Evolutionary conservation across 2,329 filamentous ascomycete genomes (phyloP).

Genomic region (Pyrenochaeta sp.): DNA sequence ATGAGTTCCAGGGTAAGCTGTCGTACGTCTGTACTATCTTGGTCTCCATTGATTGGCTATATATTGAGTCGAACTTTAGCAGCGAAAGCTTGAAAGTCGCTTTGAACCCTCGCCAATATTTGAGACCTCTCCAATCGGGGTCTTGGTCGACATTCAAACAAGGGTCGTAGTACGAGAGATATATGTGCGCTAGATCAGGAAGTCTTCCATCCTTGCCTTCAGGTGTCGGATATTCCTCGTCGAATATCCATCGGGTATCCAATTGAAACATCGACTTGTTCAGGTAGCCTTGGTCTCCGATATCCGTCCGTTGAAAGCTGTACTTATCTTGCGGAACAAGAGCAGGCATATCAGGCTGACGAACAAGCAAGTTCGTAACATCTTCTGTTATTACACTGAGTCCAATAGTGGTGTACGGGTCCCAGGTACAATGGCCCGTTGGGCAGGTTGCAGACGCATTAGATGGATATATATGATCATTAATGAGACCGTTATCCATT

Average conservation of each 20-base stretch:
- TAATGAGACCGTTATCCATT: constrained; percentile 1
- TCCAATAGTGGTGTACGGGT: constrained; percentile 5
- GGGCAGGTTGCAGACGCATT: not conserved
- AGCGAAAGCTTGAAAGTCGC: not conserved
- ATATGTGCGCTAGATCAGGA: constrained; percentile 1
- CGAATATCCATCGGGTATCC: not conserved
- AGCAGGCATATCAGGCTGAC: constrained; percentile 1
- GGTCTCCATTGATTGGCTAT: not conserved
- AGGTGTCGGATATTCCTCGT: not conserved
- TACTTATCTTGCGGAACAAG: not conserved
- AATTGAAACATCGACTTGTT: constrained; percentile 6
- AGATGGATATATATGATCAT: not conserved
- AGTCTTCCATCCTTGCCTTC: not conserved
- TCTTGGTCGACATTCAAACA: not conserved
- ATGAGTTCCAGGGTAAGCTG: not conserved
- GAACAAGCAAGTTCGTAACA: not conserved
- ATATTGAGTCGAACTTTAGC: not conserved
- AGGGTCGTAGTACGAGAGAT: constrained; percentile 1
- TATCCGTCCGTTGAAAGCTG: not conserved
- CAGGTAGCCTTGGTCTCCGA: not conserved
- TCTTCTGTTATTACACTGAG: constrained; percentile 3
- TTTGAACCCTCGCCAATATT: constrained; percentile 4
- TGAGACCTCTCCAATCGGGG: constrained; percentile 1
- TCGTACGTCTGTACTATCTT: not conserved
- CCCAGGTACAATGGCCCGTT: constrained; percentile 1